A percentile compares a stretch with the other conserved stretches of the same genome.
Evolutionary conservation across 306 rosid genomes (phyloP).

Genomic region (Castanea sativa): DNA sequence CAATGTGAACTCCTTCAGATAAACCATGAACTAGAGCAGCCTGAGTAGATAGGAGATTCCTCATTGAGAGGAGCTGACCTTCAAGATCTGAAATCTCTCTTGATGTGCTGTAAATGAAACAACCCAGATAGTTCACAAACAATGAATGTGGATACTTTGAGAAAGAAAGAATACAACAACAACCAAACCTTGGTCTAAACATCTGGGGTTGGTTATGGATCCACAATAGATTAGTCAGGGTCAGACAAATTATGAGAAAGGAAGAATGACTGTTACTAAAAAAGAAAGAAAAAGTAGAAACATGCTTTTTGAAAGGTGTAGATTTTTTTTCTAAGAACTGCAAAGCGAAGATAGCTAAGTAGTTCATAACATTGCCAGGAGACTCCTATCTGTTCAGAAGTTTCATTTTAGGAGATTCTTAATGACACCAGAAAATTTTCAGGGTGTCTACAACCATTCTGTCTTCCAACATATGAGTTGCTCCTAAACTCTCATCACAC

Average conservation of each 20-base stretch:
- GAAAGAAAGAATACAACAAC: background rate
- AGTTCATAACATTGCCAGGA: background rate
- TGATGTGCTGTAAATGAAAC: slow-evolving; percentile 59
- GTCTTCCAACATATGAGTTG: too few relatives aligned
- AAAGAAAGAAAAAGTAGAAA: too few relatives aligned
- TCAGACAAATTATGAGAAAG: too few relatives aligned
- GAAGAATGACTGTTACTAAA: too few relatives aligned
- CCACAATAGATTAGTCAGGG: too few relatives aligned
- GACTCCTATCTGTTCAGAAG: background rate
- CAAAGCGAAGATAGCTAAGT: background rate
- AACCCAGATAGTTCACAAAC: background rate
- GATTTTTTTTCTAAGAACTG: background rate
- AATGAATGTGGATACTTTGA: background rate
- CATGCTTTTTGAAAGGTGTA: background rate
- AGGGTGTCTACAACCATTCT: too few relatives aligned
- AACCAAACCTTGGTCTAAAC: too few relatives aligned
- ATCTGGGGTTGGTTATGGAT: too few relatives aligned
- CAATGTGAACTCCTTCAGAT: slow-evolving; percentile 62
- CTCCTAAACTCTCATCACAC: too few relatives aligned
- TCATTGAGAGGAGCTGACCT: slow-evolving; percentile 83
- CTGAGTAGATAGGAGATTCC: slow-evolving; percentile 76
- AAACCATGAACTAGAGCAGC: slow-evolving; percentile 78
- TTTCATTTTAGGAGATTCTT: background rate
- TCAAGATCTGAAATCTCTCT: slow-evolving; percentile 89
- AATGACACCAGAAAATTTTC: background rate